Base-by-base conservation (phyloP, 225 moss, liverwort and hornwort species). In the Straminergon stramineum region DNA sequence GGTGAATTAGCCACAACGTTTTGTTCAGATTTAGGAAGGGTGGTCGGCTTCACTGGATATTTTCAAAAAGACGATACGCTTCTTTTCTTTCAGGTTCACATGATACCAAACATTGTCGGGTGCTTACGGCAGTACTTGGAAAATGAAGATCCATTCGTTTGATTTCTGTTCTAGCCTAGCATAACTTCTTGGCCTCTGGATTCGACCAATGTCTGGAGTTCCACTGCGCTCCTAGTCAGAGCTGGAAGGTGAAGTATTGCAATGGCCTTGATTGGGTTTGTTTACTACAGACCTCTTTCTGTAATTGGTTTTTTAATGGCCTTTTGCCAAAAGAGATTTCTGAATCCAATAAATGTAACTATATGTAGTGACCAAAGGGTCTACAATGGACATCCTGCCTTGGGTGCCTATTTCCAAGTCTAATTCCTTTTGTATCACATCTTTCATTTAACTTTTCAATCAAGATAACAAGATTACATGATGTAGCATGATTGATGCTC, bases 381-480 rank as follows among this genome's bases (percentile, higher is more conserved):
- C 4, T 2, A 48, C 10, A 48, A 39, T 18, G 4, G 30, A 48
- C 4, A 31, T 18, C 11, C 4, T 75, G 31, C 6, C 6, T 48
- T 45, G 2, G 6, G 17, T 16, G 74, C 27, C 8, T 43, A 15
- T 45, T 43, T 0, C 1, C 1, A 2, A 39, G 39, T 39, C 7
- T 27, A 28, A 28, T 74, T 45, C 17, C 4, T 7, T 48, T 51
- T 20, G 31, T 19, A 32, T 12, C 1, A 19, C 0, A 45, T 45
- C 9, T 27, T 43, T 74, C 10, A 27, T 0, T 17, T 43, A 1
- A 75, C 4, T 18, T 31, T 75, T 30, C 13, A 17, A 75, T 51
- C 2, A 51, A 51, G 6, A 2, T 19, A 31, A 19, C 0, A 6
- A 48, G 4, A 19, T 51, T 51, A 19, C 0, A 45, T 0, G 48